A percentile compares a stretch with the other conserved stretches of the same genome.
Evolutionary conservation across 257 asterid genomes (phyloP).

Genomic region (Prunella vulgaris): DNA sequence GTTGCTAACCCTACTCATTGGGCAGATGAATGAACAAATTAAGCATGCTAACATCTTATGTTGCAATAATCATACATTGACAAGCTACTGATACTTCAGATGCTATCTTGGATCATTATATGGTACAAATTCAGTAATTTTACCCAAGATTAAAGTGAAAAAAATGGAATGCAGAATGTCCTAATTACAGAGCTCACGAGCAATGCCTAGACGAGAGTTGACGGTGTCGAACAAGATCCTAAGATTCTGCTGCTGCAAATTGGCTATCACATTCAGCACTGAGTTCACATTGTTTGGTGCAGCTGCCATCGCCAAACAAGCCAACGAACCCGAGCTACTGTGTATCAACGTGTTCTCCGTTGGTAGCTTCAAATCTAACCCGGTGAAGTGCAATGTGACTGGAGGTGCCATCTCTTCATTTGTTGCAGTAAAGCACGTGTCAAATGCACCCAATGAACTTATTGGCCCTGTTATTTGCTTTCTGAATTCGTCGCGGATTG

Average conservation of each 20-base stretch:
- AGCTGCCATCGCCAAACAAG: slow-evolving; percentile 85
- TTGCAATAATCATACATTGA: background rate
- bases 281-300: slow-evolving; percentile 67
- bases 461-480: slow-evolving; percentile 56
- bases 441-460: slow-evolving; percentile 72
- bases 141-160: background rate
- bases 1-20: background rate
- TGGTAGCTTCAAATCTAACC: slow-evolving; percentile 67
- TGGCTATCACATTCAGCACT: slow-evolving; percentile 68
- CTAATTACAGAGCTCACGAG: slow-evolving; percentile 80
- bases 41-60: background rate
- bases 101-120: background rate
- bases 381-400: slow-evolving; percentile 52
- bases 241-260: slow-evolving; percentile 87
- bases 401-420: slow-evolving; percentile 54
- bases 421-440: slow-evolving; percentile 68
- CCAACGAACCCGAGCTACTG: slow-evolving; percentile 71
- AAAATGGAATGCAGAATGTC: background rate
- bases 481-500: slow-evolving; percentile 62
- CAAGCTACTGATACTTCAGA: background rate
- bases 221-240: slow-evolving; percentile 71
- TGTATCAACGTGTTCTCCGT: slow-evolving; percentile 76
- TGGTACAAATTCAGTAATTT: background rate
- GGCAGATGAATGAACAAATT: background rate
- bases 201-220: slow-evolving; percentile 68